Base-by-base conservation (phyloP, 1,284 basidiomycete genomes). In the Cutaneotrichosporon cavernicola region DNA sequence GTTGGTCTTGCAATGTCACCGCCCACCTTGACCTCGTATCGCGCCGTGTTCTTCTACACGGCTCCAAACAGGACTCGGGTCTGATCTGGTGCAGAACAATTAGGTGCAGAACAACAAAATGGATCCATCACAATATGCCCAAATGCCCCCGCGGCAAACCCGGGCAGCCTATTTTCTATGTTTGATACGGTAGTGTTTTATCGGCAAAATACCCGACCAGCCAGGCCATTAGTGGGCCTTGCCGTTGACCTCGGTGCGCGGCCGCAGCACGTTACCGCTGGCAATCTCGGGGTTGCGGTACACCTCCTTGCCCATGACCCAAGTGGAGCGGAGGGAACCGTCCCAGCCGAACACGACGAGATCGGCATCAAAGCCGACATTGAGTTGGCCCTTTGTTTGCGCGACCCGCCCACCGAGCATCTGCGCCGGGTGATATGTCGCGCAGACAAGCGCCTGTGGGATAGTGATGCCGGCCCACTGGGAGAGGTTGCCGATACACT, bases 401-500 rank as follows among this genome's bases (percentile, higher is more conserved):
- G 90, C 89, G 65, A 95, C 61, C 4, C 60, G 56, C 6, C 68
- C 89, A 31, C 89, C 87, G 18, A 95, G 83, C 75, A 90, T 89
- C 85, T 85, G 87, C 0, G 92, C 92, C 9, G 92, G 90, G 71
- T 90, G 90, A 73, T 84, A 86, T 0, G 90, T 92, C 22, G 90
- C 91, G 73, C 91, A 93, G 67, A 87, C 87, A 75, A 95, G 87
- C 14, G 92, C 90, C 75, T 92, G 86, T 31, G 89, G 88, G 14
- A 96, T 81, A 26, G 90, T 87, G 72, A 90, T 90, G 14, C 87
- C 88, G 0, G 92, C 92, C 78, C 91, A 96, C 40, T 83, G 82
- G 26, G 87, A 85, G 71, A 96, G 89, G 79, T 95, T 95, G 60
- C 88, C 86, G 40, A 95, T 86, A 73, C 90, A 94, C 73, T 87